Evolutionary conservation across 805 yeast species (phyloP).

Genomic region (Cyberlindnera americana): DNA sequence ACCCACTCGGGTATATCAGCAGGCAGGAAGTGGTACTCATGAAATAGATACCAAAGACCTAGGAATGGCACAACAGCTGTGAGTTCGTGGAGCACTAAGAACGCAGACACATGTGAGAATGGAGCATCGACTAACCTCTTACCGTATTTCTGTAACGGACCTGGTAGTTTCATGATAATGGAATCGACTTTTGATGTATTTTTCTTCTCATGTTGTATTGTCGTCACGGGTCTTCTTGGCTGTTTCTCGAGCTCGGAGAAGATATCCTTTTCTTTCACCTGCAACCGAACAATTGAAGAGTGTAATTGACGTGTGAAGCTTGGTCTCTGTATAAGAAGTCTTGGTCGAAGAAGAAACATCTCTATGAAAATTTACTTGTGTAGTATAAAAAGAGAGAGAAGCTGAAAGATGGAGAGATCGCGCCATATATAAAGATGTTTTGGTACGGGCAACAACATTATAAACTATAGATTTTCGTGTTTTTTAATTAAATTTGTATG

Average conservation of each 20-base stretch:
- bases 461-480: too few relatives aligned
- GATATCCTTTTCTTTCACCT: slow-evolving; percentile 5
- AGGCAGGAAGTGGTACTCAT: slow-evolving; percentile 51
- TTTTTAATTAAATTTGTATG: too few relatives aligned
- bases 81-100: slow-evolving; percentile 66
- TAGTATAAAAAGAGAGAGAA: too few relatives aligned
- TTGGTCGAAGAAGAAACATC: not conserved
- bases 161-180: slow-evolving; percentile 44
- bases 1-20: slow-evolving; percentile 57
- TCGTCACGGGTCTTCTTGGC: slow-evolving; percentile 5
- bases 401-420: too few relatives aligned
- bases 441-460: too few relatives aligned
- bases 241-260: slow-evolving; percentile 15
- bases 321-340: not conserved
- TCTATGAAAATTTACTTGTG: too few relatives aligned
- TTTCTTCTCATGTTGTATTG: slow-evolving; percentile 6
- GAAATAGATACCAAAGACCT: slow-evolving; percentile 64
- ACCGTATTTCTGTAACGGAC: slow-evolving; percentile 47
- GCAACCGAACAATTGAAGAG: not conserved
- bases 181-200: not conserved
- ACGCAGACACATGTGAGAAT: slow-evolving; percentile 56
- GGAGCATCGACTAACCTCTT: slow-evolving; percentile 52
- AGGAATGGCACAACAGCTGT: slow-evolving; percentile 71
- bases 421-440: too few relatives aligned
- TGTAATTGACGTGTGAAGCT: slow-evolving; percentile 1